phyloP scores from a whole-genome alignment of 257 asterid genomes.

The Handroanthus guayacan region DNA sequence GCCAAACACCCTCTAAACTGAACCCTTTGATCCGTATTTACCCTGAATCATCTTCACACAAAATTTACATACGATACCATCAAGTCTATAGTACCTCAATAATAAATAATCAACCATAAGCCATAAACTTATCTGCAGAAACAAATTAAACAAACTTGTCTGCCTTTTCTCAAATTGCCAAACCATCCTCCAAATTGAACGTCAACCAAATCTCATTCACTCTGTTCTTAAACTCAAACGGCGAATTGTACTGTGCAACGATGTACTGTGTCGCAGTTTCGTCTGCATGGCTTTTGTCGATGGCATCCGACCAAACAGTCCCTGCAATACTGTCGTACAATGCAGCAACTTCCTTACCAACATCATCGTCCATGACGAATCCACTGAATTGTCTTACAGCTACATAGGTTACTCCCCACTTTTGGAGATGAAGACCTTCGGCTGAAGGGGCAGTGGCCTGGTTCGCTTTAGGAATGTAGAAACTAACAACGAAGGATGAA shows the following conservation, averaged over 20 bases:
- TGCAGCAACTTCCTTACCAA: conserved; percentile 72
- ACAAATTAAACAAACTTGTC: too few species aligned
- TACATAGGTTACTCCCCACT: conserved; percentile 67
- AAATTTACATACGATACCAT: too few species aligned
- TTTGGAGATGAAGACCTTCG: conserved; percentile 63
- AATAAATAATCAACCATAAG: too few species aligned
- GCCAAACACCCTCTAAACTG: too few species aligned
- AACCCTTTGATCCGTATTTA: too few species aligned
- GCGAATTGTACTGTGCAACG: conserved; percentile 85
- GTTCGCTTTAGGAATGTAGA: conserved; percentile 75
- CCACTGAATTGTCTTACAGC: conserved; percentile 85
- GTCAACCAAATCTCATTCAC: conserved; percentile 87
- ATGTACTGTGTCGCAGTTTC: conserved; percentile 53
- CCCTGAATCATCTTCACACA: too few species aligned
- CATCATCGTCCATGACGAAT: conserved; percentile 55
- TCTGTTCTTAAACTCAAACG: conserved; percentile 72
- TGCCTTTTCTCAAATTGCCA: conserved; percentile 7
- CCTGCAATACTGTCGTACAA: conserved; percentile 61
- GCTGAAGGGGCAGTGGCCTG: conserved; percentile 77
- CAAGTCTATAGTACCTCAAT: too few species aligned
- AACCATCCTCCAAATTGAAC: conserved; percentile 43
- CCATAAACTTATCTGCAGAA: too few species aligned
- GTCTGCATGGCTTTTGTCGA: conserved; percentile 52
- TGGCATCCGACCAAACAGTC: conserved; percentile 66
- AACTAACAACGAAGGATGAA: conserved; percentile 71